Base-by-base conservation (phyloP, 208 protist species). In the Trichomonas gallinae region DNA sequence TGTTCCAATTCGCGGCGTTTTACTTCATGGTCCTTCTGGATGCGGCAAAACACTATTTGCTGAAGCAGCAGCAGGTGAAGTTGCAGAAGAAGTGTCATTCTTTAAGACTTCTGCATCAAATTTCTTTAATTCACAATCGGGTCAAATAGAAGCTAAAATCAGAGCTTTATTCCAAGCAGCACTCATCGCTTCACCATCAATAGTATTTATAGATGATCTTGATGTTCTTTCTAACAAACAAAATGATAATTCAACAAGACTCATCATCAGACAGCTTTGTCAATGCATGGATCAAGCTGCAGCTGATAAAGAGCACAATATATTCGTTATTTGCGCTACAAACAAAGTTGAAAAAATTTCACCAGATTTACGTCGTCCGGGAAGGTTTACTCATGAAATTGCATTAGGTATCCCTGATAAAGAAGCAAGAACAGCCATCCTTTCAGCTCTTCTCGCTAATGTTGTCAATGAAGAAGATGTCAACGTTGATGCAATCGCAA, bases 161-260 rank as follows among this genome's bases (percentile, higher is more conserved):
- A n/a, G 38, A 11, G 63, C 89, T 15, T 81, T 96, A 31, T 97
- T 96, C 81, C 3, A 44, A 89, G 23, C n/a, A 23, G 88, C 45
- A 2, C 0, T 4, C 0, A 31, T 13, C 36, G 26, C 6, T 34
- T 15, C 83, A 34, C 48, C 48, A 38, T 82, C 72, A 15, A 15
- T 97, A 0, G 36, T 97, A 31, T 49, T 96, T 44, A 96, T 97
- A 42, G 96, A 97, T 89, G 44, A 87, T 44, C 96, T 97, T 26
- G 96, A 97, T 58, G 1, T 34, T 26, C 48, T 97, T 42, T 42
- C 21, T 11, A 34, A 31, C 8, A 63, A 82, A 10, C 26, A 38
- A 26, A 96, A 72, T 36, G 72, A 44, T 23, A n/a, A 10, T 34
- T n/a, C 36, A 40, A 38, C 51, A 49, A 6, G 34, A 34, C 17